Conservation (phyloP, 768 basidiomycete species). For the Jaapia argillacea region DNA sequence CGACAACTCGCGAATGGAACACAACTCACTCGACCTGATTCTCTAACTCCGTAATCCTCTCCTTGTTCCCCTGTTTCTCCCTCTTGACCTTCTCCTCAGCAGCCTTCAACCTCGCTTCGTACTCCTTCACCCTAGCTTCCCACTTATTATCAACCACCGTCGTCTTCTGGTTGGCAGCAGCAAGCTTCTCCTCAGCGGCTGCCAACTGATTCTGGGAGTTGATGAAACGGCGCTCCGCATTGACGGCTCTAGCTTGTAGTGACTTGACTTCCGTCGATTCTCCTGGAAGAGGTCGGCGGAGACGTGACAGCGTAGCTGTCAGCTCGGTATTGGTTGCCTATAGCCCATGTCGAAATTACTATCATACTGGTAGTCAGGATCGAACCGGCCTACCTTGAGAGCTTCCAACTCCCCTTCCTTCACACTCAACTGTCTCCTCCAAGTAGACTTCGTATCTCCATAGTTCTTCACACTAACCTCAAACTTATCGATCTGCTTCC, state of each 20-base stretch:
- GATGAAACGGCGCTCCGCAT: slow-evolving; percentile 82
- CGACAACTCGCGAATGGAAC: slow-evolving; percentile 2
- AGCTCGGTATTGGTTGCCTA: slow-evolving; percentile 72
- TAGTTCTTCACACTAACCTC: slow-evolving; percentile 77
- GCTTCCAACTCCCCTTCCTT: slow-evolving; percentile 90
- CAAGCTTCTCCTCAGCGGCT: slow-evolving; percentile 78
- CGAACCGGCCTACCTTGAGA: slow-evolving; percentile 67
- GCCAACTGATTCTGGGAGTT: slow-evolving; percentile 79
- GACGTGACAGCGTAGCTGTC: slow-evolving; percentile 50
- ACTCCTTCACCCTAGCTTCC: slow-evolving; percentile 93
- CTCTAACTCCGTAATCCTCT: slow-evolving; percentile 66
- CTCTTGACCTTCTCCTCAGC: slow-evolving; percentile 91
- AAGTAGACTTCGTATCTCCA: slow-evolving; percentile 69
- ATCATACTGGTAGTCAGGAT: too few species aligned
- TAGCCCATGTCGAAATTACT: not conserved
- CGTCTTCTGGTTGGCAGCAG: slow-evolving; percentile 62
- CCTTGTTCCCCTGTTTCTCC: slow-evolving; percentile 90
- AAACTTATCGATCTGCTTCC: slow-evolving; percentile 91
- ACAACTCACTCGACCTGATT: slow-evolving; percentile 51
- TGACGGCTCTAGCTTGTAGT: slow-evolving; percentile 61
- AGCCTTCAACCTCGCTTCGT: slow-evolving; percentile 68
- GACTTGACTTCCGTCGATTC: slow-evolving; percentile 65
- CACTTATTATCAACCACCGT: slow-evolving; percentile 74
- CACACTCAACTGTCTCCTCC: slow-evolving; percentile 72
- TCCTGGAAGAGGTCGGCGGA: slow-evolving; percentile 48